Base-by-base conservation (phyloP, 768 basidiomycete species). In the Hericium coralloides region DNA sequence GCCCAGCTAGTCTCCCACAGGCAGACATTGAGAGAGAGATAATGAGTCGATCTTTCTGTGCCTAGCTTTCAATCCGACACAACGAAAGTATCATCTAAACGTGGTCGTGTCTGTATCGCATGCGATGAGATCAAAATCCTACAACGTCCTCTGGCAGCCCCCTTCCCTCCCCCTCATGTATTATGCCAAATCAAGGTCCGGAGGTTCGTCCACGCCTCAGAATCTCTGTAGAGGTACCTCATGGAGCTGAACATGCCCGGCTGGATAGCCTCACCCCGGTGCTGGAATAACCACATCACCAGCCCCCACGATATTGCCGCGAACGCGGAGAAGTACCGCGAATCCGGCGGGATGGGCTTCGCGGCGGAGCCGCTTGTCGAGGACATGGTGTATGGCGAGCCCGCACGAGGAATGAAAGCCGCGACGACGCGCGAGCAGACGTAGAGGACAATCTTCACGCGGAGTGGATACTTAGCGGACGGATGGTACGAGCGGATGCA, bases 181-280 rank as follows among this genome's bases (percentile, higher is more conserved):
- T 97, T 95, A 65, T 92, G 88, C 94, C 95, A 97, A 53, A 98
- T 70, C 52, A 98, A 72, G 52, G 92, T 97, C 72, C 78, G 83
- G 47, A 97, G 72, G 65, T 82, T 77, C 51, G 76, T 81, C 94
- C 95, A 98, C 45, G 74, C 72, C 59, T 98, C 91, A 18, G 92
- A 95, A 69, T 98, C 93, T 39, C 85, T 83, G 73, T 98, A 99
- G 39, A 99, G 78, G 71, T 98, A 99, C 57, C 79, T 82, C 95
- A 97, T 98, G 17, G 89, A 90, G 73, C 83, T 91, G 76, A 92
- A 93, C 92, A 98, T 92, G 57, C 95, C 97, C 17, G 92, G 91
- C 65, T 98, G 94, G 59, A 99, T 83, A n/a, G 85, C 85, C 72
- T 98, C 87, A 51, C 89, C 84, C 20, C 82, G 78, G 69, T 97